Conservation (phyloP, 2,329 filamentous ascomycete species). For the Albifimbria verrucaria region DNA sequence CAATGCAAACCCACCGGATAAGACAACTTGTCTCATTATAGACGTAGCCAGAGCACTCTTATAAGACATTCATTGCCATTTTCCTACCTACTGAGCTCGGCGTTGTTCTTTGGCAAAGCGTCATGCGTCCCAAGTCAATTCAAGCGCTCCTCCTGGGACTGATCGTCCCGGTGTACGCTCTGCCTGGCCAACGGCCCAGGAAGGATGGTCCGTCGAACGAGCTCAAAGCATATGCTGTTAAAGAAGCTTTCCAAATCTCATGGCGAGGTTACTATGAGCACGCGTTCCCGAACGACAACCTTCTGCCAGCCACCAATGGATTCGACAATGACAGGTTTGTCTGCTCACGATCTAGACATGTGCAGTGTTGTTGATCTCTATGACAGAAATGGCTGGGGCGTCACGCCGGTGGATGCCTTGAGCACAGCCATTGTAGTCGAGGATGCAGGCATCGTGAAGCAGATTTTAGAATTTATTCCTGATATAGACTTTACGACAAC, state of each 20-base stretch:
- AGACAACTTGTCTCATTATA: not conserved
- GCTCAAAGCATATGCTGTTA: conserved; percentile 52
- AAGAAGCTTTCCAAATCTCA: conserved; percentile 64
- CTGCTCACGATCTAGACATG: conserved; percentile 33
- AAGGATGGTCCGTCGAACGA: not conserved
- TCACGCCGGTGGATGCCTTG: conserved; percentile 76
- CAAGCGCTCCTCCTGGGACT: not conserved
- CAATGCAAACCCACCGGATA: not conserved
- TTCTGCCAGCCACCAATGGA: conserved; percentile 64
- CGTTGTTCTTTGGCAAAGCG: not conserved
- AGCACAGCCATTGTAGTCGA: conserved; percentile 78
- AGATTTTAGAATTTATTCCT: conserved; percentile 69
- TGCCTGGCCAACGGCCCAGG: not conserved
- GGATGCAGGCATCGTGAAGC: conserved; percentile 61
- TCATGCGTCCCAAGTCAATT: not conserved
- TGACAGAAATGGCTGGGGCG: conserved; percentile 76
- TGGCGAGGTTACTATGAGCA: conserved; percentile 72
- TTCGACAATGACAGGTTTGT: conserved; percentile 67
- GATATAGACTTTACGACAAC: conserved; percentile 69
- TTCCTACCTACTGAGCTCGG: not conserved
- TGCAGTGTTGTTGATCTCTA: conserved; percentile 53
- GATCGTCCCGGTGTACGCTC: not conserved
- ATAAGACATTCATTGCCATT: not conserved
- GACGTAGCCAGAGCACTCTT: not conserved
- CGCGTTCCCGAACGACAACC: conserved; percentile 75